Evolutionary conservation across 2,329 filamentous ascomycete genomes (phyloP), one percentile per base, ranked within the genome.

Genomic region (Lachnellula suecica): DNA sequence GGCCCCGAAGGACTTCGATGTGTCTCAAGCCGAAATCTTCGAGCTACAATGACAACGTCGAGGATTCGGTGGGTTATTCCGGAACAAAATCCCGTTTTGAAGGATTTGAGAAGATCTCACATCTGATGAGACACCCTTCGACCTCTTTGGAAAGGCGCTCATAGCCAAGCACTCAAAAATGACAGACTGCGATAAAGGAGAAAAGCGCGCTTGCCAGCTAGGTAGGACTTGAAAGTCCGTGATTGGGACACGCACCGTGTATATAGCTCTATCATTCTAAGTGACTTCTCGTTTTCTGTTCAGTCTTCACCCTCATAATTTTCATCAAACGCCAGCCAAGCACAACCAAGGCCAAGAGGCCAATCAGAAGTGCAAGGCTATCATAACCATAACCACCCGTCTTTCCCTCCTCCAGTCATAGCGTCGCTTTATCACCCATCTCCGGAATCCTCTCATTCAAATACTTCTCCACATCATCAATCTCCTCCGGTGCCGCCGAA

Each of bases 391-490:
- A 42, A 31, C 23, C 25, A n/a, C 24, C 25, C 31, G 3, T 17
- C n/a, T 20, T 20, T 40, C 15, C 29, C 25, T 38, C 49, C 46
- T 44, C 41, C 48, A 63, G 62, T 63, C 58, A 64, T 23, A 59
- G 41, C 22, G 48, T 44, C 20, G 48, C 17, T 42, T 71, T 70
- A 20, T 72, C 69, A 20, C 62, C 72, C 47, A 71, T 56, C 0
- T 72, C 64, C 4, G 79, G 77, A 47, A 84, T 70, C 41, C 70
- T 71, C 51, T 72, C 66, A 29, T 62, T 68, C 47, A 85, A 58
- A 56, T 82, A 85, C 1, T 63, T 68, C 71, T 94, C 90, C 17
- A 97, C 76, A 62, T 96, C 88, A 57, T 94, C 82, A 49, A 97
- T 83, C 73, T 97, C 93, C 57, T 87, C 75, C 4, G 84, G 77